A percentile compares a stretch with the other conserved stretches of the same genome.
These are phyloP conservation scores for Mercurialis annua DNA, from an alignment of 345 rosid species.

Conservation along the genomic window DNA sequence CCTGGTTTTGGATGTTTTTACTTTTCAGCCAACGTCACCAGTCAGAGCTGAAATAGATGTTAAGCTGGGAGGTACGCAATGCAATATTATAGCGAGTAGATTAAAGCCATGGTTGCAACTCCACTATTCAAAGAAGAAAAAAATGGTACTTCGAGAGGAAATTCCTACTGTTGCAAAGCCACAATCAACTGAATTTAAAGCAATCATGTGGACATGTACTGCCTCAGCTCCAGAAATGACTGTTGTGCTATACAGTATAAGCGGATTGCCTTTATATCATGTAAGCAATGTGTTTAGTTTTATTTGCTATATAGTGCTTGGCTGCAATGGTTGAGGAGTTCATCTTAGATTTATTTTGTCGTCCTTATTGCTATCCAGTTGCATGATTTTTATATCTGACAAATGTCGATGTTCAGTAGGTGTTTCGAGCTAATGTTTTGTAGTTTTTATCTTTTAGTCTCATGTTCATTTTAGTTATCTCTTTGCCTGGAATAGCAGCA, in stretches of 20 bases:
- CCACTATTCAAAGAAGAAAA: slow-evolving; percentile 60
- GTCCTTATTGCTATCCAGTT: background rate
- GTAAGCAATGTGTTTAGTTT: slow-evolving; percentile 47
- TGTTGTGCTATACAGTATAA: slow-evolving; percentile 54
- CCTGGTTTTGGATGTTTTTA: slow-evolving; percentile 15
- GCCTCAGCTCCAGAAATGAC: slow-evolving; percentile 98
- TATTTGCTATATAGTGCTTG: background rate
- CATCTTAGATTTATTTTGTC: background rate
- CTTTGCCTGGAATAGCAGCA: background rate
- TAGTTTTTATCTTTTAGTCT: background rate
- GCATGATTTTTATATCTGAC: background rate
- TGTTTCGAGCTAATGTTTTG: background rate
- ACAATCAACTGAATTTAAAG: slow-evolving; percentile 48
- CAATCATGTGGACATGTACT: slow-evolving; percentile 88
- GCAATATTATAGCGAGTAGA: slow-evolving; percentile 67
- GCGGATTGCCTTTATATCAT: slow-evolving; percentile 70
- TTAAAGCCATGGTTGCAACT: slow-evolving; percentile 79
- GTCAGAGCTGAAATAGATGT: slow-evolving; percentile 93
- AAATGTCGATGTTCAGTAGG: background rate
- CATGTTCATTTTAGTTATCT: background rate
- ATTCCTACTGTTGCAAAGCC: slow-evolving; percentile 39
- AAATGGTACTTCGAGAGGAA: slow-evolving; percentile 60
- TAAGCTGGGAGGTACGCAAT: slow-evolving; percentile 87
- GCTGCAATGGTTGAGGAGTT: slow-evolving; percentile 5
- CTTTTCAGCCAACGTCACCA: slow-evolving; percentile 65